Conservation (phyloP, 208 protist species). For the Naegleria fowleri region DNA sequence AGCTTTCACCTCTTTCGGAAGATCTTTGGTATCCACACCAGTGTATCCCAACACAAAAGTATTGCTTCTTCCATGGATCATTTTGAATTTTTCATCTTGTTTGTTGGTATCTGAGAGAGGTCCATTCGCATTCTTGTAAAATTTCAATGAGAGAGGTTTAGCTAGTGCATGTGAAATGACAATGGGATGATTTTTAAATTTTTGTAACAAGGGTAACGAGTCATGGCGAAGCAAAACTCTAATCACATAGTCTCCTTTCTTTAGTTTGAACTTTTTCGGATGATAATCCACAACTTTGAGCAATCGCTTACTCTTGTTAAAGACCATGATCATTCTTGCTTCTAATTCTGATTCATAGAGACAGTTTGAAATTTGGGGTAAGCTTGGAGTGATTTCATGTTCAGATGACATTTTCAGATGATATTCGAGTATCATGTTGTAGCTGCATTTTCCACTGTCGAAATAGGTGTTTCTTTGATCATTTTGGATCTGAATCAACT, state of each 20-base stretch:
- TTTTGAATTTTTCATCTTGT: background rate
- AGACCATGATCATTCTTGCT: background rate
- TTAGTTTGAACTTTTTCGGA: background rate
- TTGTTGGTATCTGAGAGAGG: background rate
- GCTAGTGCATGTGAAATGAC: background rate
- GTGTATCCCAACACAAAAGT: no score
- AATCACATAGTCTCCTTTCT: background rate
- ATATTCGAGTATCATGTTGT: background rate
- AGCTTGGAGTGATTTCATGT: background rate
- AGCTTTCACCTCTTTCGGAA: background rate
- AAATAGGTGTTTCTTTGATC: background rate
- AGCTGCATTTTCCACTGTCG: background rate
- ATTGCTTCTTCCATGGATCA: background rate
- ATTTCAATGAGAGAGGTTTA: background rate
- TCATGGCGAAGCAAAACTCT: background rate
- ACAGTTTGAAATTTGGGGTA: background rate
- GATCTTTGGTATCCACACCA: background rate
- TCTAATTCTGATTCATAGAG: conserved; percentile 14
- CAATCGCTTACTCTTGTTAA: background rate
- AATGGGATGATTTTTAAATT: background rate
- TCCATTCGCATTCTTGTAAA: background rate
- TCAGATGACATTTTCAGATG: background rate
- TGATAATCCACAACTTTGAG: background rate
- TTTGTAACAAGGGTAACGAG: background rate
- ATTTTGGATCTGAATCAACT: background rate